Percentiles rank a stretch among this genome's conserved stretches.
These are phyloP conservation scores for Nannochloropsis gaditana DNA, from an alignment of 108 stramenopile genomes.

Conservation along the genomic window DNA sequence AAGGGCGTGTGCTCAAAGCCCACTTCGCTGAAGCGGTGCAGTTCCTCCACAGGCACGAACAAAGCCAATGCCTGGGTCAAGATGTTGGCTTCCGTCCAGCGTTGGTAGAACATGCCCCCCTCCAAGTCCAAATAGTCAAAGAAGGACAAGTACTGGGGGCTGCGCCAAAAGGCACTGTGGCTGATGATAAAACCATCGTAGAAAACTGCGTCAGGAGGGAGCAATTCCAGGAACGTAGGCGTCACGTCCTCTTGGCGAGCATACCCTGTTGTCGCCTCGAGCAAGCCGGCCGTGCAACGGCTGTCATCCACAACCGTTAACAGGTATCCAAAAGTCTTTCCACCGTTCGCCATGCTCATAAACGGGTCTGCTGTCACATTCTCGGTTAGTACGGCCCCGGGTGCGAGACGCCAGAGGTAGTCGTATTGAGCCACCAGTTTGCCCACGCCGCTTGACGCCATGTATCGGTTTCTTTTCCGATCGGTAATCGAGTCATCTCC, in stretches of 20 bases:
- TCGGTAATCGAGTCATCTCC: not conserved
- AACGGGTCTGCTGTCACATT: not conserved
- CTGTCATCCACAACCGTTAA: slow-evolving; percentile 16
- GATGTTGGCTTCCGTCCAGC: not conserved
- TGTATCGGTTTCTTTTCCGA: slow-evolving; percentile 5
- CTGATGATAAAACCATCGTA: slow-evolving; percentile 10
- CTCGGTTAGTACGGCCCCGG: not conserved
- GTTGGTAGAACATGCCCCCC: slow-evolving; percentile 11
- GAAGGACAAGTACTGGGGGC: not conserved
- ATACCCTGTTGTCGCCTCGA: not conserved
- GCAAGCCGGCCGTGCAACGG: not conserved
- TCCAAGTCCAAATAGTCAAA: not conserved
- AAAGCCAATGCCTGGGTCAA: not conserved
- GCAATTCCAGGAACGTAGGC: slow-evolving; percentile 1
- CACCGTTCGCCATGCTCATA: slow-evolving; percentile 5
- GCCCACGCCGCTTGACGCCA: not conserved
- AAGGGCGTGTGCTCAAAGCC: slow-evolving; percentile 11
- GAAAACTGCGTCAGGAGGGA: slow-evolving; percentile 9
- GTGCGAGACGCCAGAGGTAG: not conserved
- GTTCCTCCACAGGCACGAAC: slow-evolving; percentile 11
- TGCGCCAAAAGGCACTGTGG: not conserved
- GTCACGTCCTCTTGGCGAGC: not conserved
- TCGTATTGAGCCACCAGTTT: not conserved
- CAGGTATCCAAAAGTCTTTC: not conserved
- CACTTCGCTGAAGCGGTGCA: slow-evolving; percentile 10